A percentile compares a stretch with the other conserved stretches of the same genome.
Evolutionary conservation across 2,329 filamentous ascomycete genomes (phyloP).

Genomic region (Elsinoe batatas): DNA sequence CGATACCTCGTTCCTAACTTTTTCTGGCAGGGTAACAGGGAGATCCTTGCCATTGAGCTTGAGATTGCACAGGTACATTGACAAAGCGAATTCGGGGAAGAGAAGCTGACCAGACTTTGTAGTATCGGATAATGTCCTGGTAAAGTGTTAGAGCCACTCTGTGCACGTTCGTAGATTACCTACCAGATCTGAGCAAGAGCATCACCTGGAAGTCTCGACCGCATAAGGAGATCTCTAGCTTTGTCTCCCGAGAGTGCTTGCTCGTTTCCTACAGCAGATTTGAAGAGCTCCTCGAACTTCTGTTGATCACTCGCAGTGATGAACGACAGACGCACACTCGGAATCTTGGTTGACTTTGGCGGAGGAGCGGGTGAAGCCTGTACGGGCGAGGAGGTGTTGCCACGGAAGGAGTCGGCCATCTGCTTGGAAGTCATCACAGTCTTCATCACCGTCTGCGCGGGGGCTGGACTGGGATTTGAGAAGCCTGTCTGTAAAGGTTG

Average conservation of each 20-base stretch:
- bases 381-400: slow-evolving; percentile 41
- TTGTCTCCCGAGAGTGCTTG: slow-evolving; percentile 86
- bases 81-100: slow-evolving; percentile 93
- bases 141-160: background rate
- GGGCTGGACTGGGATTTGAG: slow-evolving; percentile 40
- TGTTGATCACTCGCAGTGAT: slow-evolving; percentile 90
- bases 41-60: slow-evolving; percentile 79
- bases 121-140: slow-evolving; percentile 69
- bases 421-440: slow-evolving; percentile 53
- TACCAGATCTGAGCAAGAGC: slow-evolving; percentile 84
- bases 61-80: slow-evolving; percentile 97
- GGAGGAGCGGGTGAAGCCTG: slow-evolving; percentile 48
- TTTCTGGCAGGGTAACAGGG: slow-evolving; percentile 66
- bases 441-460: slow-evolving; percentile 43
- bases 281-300: slow-evolving; percentile 97
- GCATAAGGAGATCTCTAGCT: slow-evolving; percentile 76
- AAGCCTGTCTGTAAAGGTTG: slow-evolving; percentile 49
- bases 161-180: slow-evolving; percentile 18
- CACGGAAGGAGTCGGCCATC: slow-evolving; percentile 54
- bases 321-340: slow-evolving; percentile 88
- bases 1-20: slow-evolving; percentile 89
- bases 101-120: slow-evolving; percentile 92
- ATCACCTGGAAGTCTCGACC: slow-evolving; percentile 79
- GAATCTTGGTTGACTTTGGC: slow-evolving; percentile 64
- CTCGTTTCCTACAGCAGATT: slow-evolving; percentile 77